These are phyloP conservation scores for Centrapalus pauciflorus DNA, from an alignment of 129 eudicot genomes.

Conservation along the genomic window DNA sequence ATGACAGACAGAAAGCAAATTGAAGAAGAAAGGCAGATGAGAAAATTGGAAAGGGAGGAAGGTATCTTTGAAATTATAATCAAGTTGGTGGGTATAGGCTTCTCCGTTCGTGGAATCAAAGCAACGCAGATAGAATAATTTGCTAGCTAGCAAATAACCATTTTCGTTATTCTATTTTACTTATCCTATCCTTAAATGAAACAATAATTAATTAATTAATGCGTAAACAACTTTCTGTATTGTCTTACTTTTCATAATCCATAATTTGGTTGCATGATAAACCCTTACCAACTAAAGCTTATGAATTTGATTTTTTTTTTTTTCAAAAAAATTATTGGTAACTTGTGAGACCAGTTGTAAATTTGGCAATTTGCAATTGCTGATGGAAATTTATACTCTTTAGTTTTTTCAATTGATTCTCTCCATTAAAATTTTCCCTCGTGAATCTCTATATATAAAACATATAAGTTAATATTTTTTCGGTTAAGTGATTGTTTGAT, in stretches of 20 bases:
- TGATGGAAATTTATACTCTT: too few relatives aligned
- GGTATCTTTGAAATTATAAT: constrained; percentile 13
- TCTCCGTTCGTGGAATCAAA: constrained; percentile 23
- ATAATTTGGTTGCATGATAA: neutral
- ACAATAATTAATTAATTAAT: neutral
- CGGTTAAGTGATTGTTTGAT: too few relatives aligned
- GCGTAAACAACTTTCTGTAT: neutral
- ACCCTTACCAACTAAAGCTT: too few relatives aligned
- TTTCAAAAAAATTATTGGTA: too few relatives aligned
- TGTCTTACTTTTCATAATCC: neutral
- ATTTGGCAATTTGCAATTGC: too few relatives aligned
- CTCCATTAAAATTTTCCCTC: too few relatives aligned
- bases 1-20: constrained; percentile 2
- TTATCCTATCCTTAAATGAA: neutral
- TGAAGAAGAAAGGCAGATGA: constrained; percentile 1
- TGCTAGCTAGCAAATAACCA: constrained; percentile 8
- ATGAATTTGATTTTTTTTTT: too few relatives aligned
- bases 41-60: constrained; percentile 2
- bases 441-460: too few relatives aligned
- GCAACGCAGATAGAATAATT: constrained; percentile 10
- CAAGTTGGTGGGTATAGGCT: constrained; percentile 6
- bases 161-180: neutral
- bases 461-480: too few relatives aligned
- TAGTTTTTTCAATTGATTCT: too few relatives aligned
- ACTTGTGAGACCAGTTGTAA: too few relatives aligned